Base-by-base conservation (phyloP, 2,329 filamentous ascomycete genomes). In the Ascochyta viciae-villosae region DNA sequence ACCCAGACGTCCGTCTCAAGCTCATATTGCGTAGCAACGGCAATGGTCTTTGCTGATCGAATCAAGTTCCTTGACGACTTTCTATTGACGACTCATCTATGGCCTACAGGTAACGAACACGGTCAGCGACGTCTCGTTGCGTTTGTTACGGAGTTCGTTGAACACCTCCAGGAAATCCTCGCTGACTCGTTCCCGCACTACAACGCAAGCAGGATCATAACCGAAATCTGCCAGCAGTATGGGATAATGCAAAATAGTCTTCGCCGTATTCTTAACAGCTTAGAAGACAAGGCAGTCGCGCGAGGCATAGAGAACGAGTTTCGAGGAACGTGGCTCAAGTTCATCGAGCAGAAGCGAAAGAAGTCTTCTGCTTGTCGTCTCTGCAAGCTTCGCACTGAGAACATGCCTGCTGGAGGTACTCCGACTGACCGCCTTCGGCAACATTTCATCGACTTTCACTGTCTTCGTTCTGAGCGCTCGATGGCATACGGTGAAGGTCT, bases 291-390 rank as follows among this genome's bases (percentile, higher is more conserved):
- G 23, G 40, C 35, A 9, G n/a, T 42, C 16, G 27, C 33, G 13
- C 51, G 35, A 10, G 39, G 39, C 10, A 38, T 61, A 6, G 55
- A 57, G 50, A 44, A 50, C n/a, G n/a, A n/a, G 26, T 58, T 45
- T 35, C 38, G 39, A 27, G 27, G 33, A 6, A 22, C 34, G 5
- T 62, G 50, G 50, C 48, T 52, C 19, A 44, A 37, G n/a, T 56
- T 51, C 15, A 6, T 54, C 6, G 41, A 60, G 7, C 8, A 24
- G 24, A 56, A 50, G 33, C 53, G 46, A 19, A 55, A 58, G 24
- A 56, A 52, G 43, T 48, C 19, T 23, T 12, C 41, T 26, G 38
- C 49, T 37, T 58, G 52, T 46, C 50, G 54, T 7, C 31, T 61
- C 15, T 61, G 60, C 26, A 51, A 44, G 22, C 10, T 49, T 31